These are phyloP conservation scores for Vitis riparia DNA, from an alignment of 164 flowering plant species.

Conservation along the genomic window DNA sequence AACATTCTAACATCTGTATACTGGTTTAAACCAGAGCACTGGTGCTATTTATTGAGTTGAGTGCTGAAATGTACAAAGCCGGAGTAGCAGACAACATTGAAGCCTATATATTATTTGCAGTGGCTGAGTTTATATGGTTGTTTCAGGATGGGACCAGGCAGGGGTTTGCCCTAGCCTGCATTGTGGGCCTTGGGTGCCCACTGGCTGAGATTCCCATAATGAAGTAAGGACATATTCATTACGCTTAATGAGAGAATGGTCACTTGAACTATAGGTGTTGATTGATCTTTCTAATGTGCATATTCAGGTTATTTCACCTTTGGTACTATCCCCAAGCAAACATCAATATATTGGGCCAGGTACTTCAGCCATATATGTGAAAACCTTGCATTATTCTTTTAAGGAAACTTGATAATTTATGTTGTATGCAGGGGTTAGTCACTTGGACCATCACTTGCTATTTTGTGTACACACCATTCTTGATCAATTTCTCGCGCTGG, in stretches of 20 bases:
- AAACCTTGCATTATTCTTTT: neutral
- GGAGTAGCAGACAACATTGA: constrained; percentile 75
- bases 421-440: constrained; percentile 46
- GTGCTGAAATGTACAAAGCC: constrained; percentile 85
- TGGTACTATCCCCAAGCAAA: constrained; percentile 90
- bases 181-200: constrained; percentile 74
- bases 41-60: constrained; percentile 66
- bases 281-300: neutral
- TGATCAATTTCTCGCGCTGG: constrained; percentile 73
- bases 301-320: constrained; percentile 65
- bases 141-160: constrained; percentile 60
- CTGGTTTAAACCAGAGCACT: constrained; percentile 42
- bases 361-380: constrained; percentile 3
- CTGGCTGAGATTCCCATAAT: constrained; percentile 87
- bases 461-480: constrained; percentile 78
- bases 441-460: constrained; percentile 39
- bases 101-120: constrained; percentile 73
- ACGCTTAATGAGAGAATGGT: too few species aligned
- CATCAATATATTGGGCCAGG: constrained; percentile 75
- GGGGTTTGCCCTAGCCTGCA: constrained; percentile 76
- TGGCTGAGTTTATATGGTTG: constrained; percentile 74
- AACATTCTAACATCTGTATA: neutral
- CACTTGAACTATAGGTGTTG: neutral
- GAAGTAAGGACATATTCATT: constrained; percentile 44
- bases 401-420: neutral